Conservation (phyloP, 305 asterid species). For the Plantago rigida region DNA sequence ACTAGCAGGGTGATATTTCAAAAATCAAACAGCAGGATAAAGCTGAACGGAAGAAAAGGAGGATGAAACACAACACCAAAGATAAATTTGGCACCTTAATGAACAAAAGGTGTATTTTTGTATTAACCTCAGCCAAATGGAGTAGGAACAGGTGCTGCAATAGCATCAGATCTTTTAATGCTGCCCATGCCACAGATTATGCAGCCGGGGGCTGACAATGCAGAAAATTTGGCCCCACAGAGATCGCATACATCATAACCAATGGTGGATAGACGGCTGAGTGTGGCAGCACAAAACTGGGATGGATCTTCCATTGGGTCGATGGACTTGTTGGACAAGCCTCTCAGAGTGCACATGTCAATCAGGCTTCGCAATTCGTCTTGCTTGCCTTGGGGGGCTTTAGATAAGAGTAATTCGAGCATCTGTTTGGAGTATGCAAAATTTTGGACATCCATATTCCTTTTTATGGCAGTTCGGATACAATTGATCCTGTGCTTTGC, state of each 20-base stretch:
- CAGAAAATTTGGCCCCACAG: conserved; percentile 97
- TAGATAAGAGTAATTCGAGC: conserved; percentile 85
- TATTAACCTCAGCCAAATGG: conserved; percentile 65
- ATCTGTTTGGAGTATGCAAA: conserved; percentile 85
- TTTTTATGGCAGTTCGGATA: conserved; percentile 84
- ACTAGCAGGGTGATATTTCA: not conserved
- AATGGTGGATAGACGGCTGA: conserved; percentile 87
- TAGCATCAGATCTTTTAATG: conserved; percentile 91
- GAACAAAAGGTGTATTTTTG: conserved; percentile 5
- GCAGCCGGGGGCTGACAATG: conserved; percentile 84
- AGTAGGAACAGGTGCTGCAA: conserved; percentile 85
- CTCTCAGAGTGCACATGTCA: conserved; percentile 87
- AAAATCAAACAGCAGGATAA: not conserved
- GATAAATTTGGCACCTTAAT: conserved; percentile 5
- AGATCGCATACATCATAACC: conserved; percentile 96
- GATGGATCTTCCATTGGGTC: conserved; percentile 97
- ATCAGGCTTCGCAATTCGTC: conserved; percentile 88
- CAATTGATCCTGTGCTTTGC: conserved; percentile 97
- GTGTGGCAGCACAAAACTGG: conserved; percentile 94
- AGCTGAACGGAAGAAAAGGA: not conserved
- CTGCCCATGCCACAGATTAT: conserved; percentile 99
- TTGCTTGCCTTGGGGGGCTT: conserved; percentile 95
- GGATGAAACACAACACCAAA: not conserved
- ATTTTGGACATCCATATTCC: conserved; percentile 98
- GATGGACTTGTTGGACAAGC: conserved; percentile 80